Percentiles rank a stretch among this genome's conserved stretches.
Evolutionary conservation across 306 rosid genomes (phyloP).

Genomic region (Canavalia gladiata): DNA sequence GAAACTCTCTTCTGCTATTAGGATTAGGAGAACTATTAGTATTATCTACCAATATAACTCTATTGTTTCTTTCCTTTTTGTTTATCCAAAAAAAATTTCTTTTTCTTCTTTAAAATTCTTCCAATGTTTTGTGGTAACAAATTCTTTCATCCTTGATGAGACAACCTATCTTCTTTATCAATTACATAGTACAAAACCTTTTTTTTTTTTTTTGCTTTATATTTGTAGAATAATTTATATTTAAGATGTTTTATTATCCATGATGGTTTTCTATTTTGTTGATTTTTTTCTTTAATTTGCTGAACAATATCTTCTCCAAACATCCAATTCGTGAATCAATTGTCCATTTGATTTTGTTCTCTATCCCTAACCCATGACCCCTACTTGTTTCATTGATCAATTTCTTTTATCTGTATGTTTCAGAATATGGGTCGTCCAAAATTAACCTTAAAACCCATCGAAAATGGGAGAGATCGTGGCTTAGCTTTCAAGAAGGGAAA

Average conservation of each 20-base stretch:
- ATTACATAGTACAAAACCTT: not conserved
- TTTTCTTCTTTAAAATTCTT: not conserved
- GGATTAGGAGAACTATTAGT: not conserved
- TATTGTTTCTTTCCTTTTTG: not conserved
- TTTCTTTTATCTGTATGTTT: not conserved
- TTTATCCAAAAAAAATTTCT: not conserved
- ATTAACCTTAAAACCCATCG: not conserved
- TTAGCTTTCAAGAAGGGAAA: conserved; percentile 31
- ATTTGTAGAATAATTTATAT: not conserved
- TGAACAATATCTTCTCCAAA: not conserved
- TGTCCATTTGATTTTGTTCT: not conserved
- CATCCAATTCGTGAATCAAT: not conserved
- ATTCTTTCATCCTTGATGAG: not conserved
- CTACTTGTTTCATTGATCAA: not conserved
- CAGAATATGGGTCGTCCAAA: conserved; percentile 47
- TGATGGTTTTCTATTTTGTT: not conserved
- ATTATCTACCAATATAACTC: not conserved
- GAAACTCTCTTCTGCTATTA: not conserved
- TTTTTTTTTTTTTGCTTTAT: no score
- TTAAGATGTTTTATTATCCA: not conserved
- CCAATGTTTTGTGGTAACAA: not conserved
- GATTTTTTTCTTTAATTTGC: not conserved
- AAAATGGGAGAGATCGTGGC: conserved; percentile 16
- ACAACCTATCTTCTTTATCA: not conserved
- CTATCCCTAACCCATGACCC: not conserved